A percentile compares a stretch with the other conserved stretches of the same genome.
Conservation (phyloP, 2,329 filamentous ascomycete genomes). For the Mycosphaerella sp. region DNA sequence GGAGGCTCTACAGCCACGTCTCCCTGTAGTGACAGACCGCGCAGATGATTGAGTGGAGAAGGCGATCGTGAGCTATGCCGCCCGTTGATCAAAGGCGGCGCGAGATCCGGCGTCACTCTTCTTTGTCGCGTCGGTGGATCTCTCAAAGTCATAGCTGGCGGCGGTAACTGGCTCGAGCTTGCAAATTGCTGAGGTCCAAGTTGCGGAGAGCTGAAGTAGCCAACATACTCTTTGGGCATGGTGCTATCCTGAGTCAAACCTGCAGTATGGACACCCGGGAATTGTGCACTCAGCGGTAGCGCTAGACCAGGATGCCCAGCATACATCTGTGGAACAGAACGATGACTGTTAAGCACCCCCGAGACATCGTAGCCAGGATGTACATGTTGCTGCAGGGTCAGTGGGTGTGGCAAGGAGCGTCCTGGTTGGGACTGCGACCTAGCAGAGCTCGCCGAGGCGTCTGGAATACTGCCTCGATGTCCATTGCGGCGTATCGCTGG, state of each 20-base stretch:
- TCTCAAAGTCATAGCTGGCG: slow-evolving; percentile 33
- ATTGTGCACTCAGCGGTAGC: slow-evolving; percentile 21
- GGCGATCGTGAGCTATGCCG: slow-evolving; percentile 38
- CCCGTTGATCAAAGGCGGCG: slow-evolving; percentile 30
- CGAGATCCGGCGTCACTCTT: slow-evolving; percentile 40
- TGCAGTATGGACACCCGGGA: slow-evolving; percentile 18
- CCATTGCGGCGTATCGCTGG: slow-evolving; percentile 39
- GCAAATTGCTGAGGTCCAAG: slow-evolving; percentile 33
- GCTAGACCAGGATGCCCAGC: slow-evolving; percentile 22
- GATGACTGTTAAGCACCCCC: slow-evolving; percentile 27
- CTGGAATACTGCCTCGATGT: slow-evolving; percentile 41
- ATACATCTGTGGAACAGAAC: slow-evolving; percentile 22
- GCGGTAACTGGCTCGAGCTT: slow-evolving; percentile 27
- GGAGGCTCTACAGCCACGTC: slow-evolving; percentile 22
- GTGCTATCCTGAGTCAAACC: slow-evolving; percentile 28
- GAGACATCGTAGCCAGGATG: slow-evolving; percentile 38
- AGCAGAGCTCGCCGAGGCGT: slow-evolving; percentile 36
- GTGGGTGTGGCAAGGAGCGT: slow-evolving; percentile 37
- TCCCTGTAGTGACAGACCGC: slow-evolving; percentile 34
- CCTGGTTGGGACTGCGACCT: slow-evolving; percentile 48
- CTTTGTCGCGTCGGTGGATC: slow-evolving; percentile 39
- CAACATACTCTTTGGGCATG: slow-evolving; percentile 46
- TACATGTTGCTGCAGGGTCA: slow-evolving; percentile 34
- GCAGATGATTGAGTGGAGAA: slow-evolving; percentile 41
- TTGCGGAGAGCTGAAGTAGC: slow-evolving; percentile 44